Evolutionary conservation across 2,329 filamentous ascomycete species (phyloP), one percentile per base, ranked within the genome.

Genomic region (Fusarium albosuccineum): DNA sequence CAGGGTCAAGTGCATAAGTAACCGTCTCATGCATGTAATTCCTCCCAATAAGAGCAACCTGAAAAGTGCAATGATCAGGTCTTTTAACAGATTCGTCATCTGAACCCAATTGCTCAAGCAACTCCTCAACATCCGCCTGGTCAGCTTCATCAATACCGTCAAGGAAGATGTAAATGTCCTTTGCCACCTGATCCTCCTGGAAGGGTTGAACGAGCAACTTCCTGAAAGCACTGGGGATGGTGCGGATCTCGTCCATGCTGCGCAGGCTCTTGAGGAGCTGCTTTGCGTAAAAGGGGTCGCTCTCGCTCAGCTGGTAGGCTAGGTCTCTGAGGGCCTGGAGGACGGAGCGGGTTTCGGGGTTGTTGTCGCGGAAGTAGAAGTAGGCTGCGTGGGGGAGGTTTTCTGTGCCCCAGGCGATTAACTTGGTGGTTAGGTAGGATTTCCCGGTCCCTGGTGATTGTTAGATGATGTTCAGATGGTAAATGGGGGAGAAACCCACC

Each of bases 321-420:
- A 85, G 66, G 36, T 83, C 81, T 0, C 81, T 76, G 6, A 85
- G 74, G 1, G 81, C 82, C 54, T 82, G 81, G 9, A 81, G 75
- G 8, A 83, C 76, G 5, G 81, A 83, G 41, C 81, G 73, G 0
- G 82, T 82, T 36, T 82, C 77, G 1, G 82, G 81, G 54, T 82
- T 81, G 60, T 82, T 82, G 52, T 82, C 80, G 27, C 82, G 79
- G 70, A 84, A 84, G 70, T 82, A 85, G 56, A 83, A 83, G 70
- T 83, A 85, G 1, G 75, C 82, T 2, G 75, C 42, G 9, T 76
- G 78, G 1, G 73, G 73, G n/a, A 75, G 72, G 27, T 76, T 74
- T n/a, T 77, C 75, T 5, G 67, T 71, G n/a, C 67, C 73, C 77
- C 73, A 83, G 2, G 77, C 67, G n/a, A 85, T 79, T 7, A 84